phyloP scores from a whole-genome alignment of 257 asterid genomes.

The Plantago major region DNA sequence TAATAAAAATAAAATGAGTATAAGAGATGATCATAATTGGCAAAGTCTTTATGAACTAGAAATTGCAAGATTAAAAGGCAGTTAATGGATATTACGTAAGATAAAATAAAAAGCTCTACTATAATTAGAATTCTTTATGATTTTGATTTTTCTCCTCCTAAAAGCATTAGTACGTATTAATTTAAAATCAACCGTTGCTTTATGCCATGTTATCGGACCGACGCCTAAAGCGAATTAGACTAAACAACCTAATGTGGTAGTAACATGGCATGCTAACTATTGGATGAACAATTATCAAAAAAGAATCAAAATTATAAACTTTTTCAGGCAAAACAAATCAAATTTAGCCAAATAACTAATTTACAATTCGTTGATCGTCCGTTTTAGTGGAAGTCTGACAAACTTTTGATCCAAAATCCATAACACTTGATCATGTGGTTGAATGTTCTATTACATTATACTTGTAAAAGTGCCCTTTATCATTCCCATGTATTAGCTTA shows the following conservation, averaged over 20 bases:
- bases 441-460: slow-evolving; percentile 3
- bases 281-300: slow-evolving; percentile 12
- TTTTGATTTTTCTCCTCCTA: background rate
- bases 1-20: too few species aligned
- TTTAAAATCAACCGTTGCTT: slow-evolving; percentile 1
- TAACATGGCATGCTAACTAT: slow-evolving; percentile 14
- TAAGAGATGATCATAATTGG: too few species aligned
- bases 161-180: background rate
- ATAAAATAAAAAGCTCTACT: background rate
- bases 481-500: too few species aligned
- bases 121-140: background rate
- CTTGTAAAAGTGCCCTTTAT: too few species aligned
- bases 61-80: too few species aligned
- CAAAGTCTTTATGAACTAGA: too few species aligned
- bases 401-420: slow-evolving; percentile 5
- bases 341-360: background rate
- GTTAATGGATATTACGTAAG: background rate
- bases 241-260: background rate
- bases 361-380: slow-evolving; percentile 11
- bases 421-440: slow-evolving; percentile 14
- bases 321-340: slow-evolving; percentile 10
- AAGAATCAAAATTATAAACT: slow-evolving; percentile 1
- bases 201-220: slow-evolving; percentile 16
- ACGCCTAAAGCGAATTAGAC: slow-evolving; percentile 14
- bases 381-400: slow-evolving; percentile 24